Conservation (phyloP, 2,329 filamentous ascomycete genomes). For the Chaetothyriales sp. region DNA sequence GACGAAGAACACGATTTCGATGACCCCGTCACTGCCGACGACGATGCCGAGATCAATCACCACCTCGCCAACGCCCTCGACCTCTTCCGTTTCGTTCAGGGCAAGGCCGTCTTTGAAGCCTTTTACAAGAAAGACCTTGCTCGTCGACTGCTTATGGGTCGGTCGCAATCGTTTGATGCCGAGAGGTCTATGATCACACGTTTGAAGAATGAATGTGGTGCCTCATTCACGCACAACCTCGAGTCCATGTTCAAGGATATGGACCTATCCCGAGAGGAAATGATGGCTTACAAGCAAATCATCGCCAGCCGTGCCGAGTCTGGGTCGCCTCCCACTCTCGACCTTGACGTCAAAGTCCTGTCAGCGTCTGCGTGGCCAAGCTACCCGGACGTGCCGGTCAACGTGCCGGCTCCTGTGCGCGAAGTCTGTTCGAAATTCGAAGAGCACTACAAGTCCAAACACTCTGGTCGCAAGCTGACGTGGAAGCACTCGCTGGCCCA, state of each 20-base stretch:
- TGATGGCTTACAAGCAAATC: slow-evolving; percentile 68
- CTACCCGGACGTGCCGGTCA: slow-evolving; percentile 62
- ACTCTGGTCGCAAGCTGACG: slow-evolving; percentile 68
- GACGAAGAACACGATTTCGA: slow-evolving; percentile 47
- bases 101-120: slow-evolving; percentile 94
- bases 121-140: slow-evolving; percentile 99
- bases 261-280: slow-evolving; percentile 81
- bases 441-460: slow-evolving; percentile 71
- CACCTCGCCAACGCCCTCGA: slow-evolving; percentile 88
- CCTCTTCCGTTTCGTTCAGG: slow-evolving; percentile 90
- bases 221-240: slow-evolving; percentile 87
- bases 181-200: slow-evolving; percentile 91
- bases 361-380: slow-evolving; percentile 85
- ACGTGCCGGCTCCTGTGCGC: slow-evolving; percentile 60
- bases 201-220: slow-evolving; percentile 82
- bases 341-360: slow-evolving; percentile 78
- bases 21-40: slow-evolving; percentile 23
- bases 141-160: slow-evolving; percentile 71
- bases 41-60: slow-evolving; percentile 61
- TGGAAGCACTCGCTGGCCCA: slow-evolving; percentile 94
- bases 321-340: slow-evolving; percentile 34
- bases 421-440: slow-evolving; percentile 71
- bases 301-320: slow-evolving; percentile 44
- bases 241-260: slow-evolving; percentile 99
- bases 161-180: slow-evolving; percentile 85